Evolutionary conservation across 2,329 filamentous ascomycete species (phyloP), one percentile per base, ranked within the genome.

Genomic region (Pseudonectria foliicola): DNA sequence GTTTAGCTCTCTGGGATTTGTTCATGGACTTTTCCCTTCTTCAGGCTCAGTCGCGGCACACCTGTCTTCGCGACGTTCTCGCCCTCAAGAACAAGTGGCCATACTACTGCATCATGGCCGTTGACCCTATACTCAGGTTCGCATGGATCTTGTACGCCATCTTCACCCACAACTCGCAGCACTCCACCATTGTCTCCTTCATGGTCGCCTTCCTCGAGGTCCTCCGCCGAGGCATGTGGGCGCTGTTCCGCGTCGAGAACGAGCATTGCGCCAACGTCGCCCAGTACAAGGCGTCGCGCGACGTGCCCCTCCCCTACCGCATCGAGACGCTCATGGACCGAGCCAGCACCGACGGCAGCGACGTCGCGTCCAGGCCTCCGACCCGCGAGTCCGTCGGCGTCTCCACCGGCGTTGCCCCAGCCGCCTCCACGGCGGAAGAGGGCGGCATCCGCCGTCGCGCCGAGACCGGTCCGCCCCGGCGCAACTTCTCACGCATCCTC

Each of bases 21-120:
- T 79, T 87, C 45, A 95, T 96, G 85, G 92, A 98, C 59, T 96
- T 92, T 73, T 92, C 84, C 39, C 70, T 95, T n/a, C 73, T 90
- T 3, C 88, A 95, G 49, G 72, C 82, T 0, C 77, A 81, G 36
- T 76, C 85, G 0, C 73, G 75, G 10, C 68, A 84, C 45, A 73
- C 66, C 2, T 70, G 80, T 31, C 73, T 95, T 10, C 82, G 92
- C 6, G 77, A 90, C 39, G 81, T 85, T 7, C 71, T 92, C 0
- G 88, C 82, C 0, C 83, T 92, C 50, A 90, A 90, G 54, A 70
- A 71, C 10, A 70, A 74, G 4, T 92, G 85, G 82, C 68, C 81
- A 27, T 98, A 98, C 67, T 98, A 96, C 56, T 59, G 62, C 5
- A 85, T 92, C 39, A 94, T 96, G 74, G 51, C 82, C 3, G 43